Conservation (phyloP, 306 rosid genomes). For the Cucumis hystrix region DNA sequence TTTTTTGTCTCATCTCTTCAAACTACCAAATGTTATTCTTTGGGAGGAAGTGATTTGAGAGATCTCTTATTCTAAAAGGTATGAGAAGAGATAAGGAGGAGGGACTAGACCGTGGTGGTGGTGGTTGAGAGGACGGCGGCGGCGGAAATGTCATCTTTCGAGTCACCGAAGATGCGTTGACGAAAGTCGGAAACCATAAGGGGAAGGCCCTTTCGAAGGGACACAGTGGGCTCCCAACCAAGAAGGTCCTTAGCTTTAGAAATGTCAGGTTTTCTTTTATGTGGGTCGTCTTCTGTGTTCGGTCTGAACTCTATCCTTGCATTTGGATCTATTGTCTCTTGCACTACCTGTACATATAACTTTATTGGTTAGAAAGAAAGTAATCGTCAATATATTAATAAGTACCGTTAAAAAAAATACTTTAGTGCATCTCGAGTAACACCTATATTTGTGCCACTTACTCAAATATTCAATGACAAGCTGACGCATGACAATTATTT, state of each 20-base stretch:
- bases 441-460: too few species aligned
- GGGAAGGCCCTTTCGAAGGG: conserved; percentile 88
- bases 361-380: too few species aligned
- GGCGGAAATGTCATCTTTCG: not conserved
- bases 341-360: conserved; percentile 46
- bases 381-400: too few species aligned
- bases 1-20: too few species aligned
- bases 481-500: not conserved
- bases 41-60: not conserved
- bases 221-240: conserved; percentile 74
- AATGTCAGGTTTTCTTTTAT: conserved; percentile 91
- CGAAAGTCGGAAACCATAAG: conserved; percentile 71
- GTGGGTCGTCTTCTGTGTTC: conserved; percentile 95
- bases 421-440: too few species aligned
- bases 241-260: conserved; percentile 80
- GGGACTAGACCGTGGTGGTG: not conserved
- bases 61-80: not conserved
- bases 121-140: not conserved
- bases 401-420: too few species aligned
- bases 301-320: conserved; percentile 85
- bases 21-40: not conserved
- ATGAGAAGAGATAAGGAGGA: too few species aligned
- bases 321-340: conserved; percentile 72
- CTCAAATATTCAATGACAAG: too few species aligned
- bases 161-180: conserved; percentile 62